Percentiles rank a stretch among this genome's conserved stretches.
Evolutionary conservation across 352 stramenopile species (phyloP).

Genomic region (Globisporangium paroecandrum): DNA sequence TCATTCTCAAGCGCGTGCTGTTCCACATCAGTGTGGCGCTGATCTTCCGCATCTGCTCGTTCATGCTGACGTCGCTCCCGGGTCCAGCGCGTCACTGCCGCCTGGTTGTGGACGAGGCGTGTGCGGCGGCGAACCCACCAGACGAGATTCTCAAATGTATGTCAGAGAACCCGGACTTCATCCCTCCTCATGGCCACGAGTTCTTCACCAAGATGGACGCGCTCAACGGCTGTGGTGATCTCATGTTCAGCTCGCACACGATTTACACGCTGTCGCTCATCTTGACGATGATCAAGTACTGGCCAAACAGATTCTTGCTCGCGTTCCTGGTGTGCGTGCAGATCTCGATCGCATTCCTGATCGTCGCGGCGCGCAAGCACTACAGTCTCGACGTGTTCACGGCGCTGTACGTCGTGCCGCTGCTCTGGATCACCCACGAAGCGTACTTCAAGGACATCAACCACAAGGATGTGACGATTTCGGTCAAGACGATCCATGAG

Average conservation of each 20-base stretch:
- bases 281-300: slow-evolving; percentile 84
- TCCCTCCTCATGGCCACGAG: slow-evolving; percentile 42
- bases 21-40: slow-evolving; percentile 78
- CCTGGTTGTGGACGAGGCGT: slow-evolving; percentile 65
- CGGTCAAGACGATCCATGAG: slow-evolving; percentile 49
- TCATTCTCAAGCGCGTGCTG: slow-evolving; percentile 79
- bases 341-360: slow-evolving; percentile 84
- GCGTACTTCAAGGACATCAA: slow-evolving; percentile 84
- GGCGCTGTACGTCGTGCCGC: slow-evolving; percentile 84
- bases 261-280: slow-evolving; percentile 91
- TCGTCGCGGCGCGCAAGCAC: slow-evolving; percentile 87
- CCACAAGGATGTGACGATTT: slow-evolving; percentile 64
- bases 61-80: slow-evolving; percentile 73
- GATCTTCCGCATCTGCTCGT: slow-evolving; percentile 70
- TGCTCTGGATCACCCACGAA: slow-evolving; percentile 81
- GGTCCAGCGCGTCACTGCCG: slow-evolving; percentile 68
- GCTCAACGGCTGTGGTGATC: slow-evolving; percentile 84
- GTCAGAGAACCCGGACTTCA: slow-evolving; percentile 69
- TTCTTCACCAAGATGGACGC: slow-evolving; percentile 74
- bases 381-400: slow-evolving; percentile 90
- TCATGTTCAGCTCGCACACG: slow-evolving; percentile 92
- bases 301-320: slow-evolving; percentile 74
- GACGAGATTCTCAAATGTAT: slow-evolving; percentile 52
- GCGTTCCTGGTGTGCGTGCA: slow-evolving; percentile 71
- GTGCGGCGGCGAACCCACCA: slow-evolving; percentile 41